phyloP scores from a whole-genome alignment of 116 monocot genomes.

The Phalaenopsis hybrid region DNA sequence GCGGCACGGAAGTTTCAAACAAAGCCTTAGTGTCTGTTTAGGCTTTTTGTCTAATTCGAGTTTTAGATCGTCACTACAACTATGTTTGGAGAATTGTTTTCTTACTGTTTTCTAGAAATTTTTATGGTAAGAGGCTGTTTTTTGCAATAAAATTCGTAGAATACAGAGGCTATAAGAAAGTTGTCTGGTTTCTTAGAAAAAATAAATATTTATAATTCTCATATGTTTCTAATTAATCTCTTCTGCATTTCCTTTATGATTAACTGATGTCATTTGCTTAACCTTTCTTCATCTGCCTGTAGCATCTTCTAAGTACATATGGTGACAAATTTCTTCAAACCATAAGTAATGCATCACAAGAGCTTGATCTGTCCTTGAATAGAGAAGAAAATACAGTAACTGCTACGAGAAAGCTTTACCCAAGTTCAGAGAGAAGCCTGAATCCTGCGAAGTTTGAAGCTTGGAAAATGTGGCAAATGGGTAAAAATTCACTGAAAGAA shows the following conservation, averaged over 20 bases:
- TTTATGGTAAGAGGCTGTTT: no score
- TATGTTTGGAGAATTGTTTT: no score
- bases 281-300: not conserved
- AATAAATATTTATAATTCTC: no score
- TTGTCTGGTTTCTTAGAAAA: no score
- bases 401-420: constrained; percentile 18
- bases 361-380: constrained; percentile 56
- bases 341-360: constrained; percentile 49
- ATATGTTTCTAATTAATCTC: no score
- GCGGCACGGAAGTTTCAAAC: no score
- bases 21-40: no score
- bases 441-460: constrained; percentile 58
- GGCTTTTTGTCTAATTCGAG: no score
- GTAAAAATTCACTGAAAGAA: constrained; percentile 48
- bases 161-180: no score
- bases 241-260: not conserved
- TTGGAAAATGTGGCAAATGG: constrained; percentile 81
- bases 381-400: constrained; percentile 24
- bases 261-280: not conserved
- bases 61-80: no score
- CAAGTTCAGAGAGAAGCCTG: constrained; percentile 29
- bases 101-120: no score
- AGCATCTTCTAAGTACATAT: constrained; percentile 56
- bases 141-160: no score
- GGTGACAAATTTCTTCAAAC: constrained; percentile 54